These are phyloP conservation scores for Tulasnella sp. DNA, from an alignment of 768 basidiomycete genomes.

Conservation along the genomic window DNA sequence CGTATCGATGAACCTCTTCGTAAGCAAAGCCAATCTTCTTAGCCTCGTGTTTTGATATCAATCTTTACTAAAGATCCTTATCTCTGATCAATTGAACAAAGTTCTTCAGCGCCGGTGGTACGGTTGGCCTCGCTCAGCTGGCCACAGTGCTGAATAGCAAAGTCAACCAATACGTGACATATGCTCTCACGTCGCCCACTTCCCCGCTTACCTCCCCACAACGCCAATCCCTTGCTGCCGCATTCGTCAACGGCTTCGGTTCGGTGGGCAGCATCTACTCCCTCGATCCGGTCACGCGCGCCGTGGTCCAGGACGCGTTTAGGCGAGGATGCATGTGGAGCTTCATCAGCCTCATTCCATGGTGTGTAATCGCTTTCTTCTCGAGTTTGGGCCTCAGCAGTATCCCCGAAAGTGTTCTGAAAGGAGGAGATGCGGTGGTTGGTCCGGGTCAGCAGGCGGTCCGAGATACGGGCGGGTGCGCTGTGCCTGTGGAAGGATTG, in stretches of 20 bases:
- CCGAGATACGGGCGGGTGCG: too few relatives aligned
- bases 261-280: constrained; percentile 30
- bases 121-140: constrained; percentile 43
- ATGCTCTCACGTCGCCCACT: constrained; percentile 20
- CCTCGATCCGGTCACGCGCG: constrained; percentile 31
- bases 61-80: too few relatives aligned
- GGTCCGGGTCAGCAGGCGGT: too few relatives aligned
- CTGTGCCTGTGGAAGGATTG: too few relatives aligned
- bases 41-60: neutral
- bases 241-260: constrained; percentile 23
- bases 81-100: neutral
- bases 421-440: too few relatives aligned
- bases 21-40: too few relatives aligned
- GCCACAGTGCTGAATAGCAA: constrained; percentile 37
- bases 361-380: constrained; percentile 31
- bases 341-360: constrained; percentile 40
- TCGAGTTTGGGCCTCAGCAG: constrained; percentile 29
- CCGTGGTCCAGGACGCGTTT: constrained; percentile 25
- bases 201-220: neutral
- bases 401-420: too few relatives aligned
- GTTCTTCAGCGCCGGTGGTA: constrained; percentile 38
- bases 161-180: constrained; percentile 29
- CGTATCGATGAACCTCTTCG: constrained; percentile 37
- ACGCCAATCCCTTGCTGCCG: constrained; percentile 9
- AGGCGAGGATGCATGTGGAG: constrained; percentile 30